A percentile compares a stretch with the other conserved stretches of the same genome.
Evolutionary conservation across 352 stramenopile species (phyloP).

Genomic region (Elongisporangium senticosum): DNA sequence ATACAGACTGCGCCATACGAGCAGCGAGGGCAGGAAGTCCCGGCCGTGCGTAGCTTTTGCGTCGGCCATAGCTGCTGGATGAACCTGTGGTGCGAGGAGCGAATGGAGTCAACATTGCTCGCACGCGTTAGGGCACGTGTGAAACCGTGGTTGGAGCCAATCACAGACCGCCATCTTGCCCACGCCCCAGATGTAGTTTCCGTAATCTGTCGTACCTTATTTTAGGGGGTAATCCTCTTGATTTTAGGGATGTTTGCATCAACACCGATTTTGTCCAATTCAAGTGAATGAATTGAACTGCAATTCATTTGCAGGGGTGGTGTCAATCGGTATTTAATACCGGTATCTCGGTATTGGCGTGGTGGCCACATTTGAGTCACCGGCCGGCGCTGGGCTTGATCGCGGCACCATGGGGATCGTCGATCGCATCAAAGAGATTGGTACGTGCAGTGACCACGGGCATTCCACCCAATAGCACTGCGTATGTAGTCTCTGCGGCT

Average conservation of each 20-base stretch:
- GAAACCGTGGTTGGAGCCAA: neutral
- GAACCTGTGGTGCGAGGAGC: neutral
- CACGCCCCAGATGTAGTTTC: neutral
- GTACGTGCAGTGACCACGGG: slow-evolving; percentile 22
- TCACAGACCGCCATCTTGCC: neutral
- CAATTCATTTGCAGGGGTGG: neutral
- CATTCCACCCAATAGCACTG: neutral
- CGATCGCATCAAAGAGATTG: slow-evolving; percentile 93
- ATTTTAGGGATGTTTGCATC: neutral
- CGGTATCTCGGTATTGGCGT: neutral
- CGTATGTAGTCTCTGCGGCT: neutral
- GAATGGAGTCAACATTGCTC: neutral
- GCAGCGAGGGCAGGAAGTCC: slow-evolving; percentile 59
- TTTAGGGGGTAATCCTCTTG: neutral
- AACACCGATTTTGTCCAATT: neutral
- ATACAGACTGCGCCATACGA: slow-evolving; percentile 24
- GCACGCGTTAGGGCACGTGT: neutral
- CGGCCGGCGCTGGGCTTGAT: neutral
- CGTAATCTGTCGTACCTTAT: neutral
- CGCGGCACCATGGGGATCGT: slow-evolving; percentile 84
- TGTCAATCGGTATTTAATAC: neutral
- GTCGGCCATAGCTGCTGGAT: neutral
- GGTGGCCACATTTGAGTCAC: neutral
- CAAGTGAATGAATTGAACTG: neutral
- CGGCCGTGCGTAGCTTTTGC: slow-evolving; percentile 24